These are phyloP conservation scores for Carallia brachiata DNA, from an alignment of 345 rosid genomes.

Conservation along the genomic window DNA sequence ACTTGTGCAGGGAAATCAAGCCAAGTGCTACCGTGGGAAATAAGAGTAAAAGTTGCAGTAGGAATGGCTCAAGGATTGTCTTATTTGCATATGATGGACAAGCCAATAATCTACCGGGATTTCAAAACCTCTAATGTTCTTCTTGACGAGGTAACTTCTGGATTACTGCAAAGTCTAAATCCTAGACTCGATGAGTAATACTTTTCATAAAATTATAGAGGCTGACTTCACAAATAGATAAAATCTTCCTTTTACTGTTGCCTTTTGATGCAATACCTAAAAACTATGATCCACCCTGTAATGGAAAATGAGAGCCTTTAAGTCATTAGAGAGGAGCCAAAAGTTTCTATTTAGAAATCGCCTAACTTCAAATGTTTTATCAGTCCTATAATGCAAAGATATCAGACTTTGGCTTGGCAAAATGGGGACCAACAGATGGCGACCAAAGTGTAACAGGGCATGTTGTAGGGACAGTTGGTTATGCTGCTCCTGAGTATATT, in stretches of 20 bases:
- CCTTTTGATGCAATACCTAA: no score
- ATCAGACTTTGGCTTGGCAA: constrained; percentile 22
- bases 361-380: not conserved
- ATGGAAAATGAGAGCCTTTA: no score
- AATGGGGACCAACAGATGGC: not conserved
- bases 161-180: no score
- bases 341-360: no score
- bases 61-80: constrained; percentile 5
- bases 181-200: no score
- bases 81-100: not conserved
- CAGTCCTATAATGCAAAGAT: constrained; percentile 16
- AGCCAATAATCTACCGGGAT: constrained; percentile 2
- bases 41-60: not conserved
- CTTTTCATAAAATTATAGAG: no score
- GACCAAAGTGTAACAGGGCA: not conserved
- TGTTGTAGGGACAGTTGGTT: constrained; percentile 8
- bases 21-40: not conserved
- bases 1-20: not conserved
- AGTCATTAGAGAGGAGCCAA: no score
- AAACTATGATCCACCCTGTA: no score
- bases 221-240: no score
- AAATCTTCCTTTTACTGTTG: no score
- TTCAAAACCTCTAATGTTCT: not conserved
- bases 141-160: not conserved
- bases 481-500: constrained; percentile 1